Evolutionary conservation across 176 grass and related monocot genomes (phyloP).

Genomic region (Alopecurus myosuroides): DNA sequence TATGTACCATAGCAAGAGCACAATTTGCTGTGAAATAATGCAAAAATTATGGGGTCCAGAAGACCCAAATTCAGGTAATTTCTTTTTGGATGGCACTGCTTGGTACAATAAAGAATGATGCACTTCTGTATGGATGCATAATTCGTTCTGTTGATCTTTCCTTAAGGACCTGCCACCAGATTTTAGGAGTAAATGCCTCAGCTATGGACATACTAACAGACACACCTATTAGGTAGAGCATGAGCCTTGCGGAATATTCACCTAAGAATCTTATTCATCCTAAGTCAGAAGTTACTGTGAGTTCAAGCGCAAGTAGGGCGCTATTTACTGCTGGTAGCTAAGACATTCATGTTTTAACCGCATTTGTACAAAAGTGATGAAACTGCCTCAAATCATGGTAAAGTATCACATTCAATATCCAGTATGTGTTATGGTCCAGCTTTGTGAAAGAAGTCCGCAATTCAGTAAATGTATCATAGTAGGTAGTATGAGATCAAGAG

Average conservation of each 20-base stretch:
- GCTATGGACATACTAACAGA: not conserved
- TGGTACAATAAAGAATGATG: not conserved
- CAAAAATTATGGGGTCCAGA: not conserved
- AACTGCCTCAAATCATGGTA: not conserved
- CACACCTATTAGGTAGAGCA: not conserved
- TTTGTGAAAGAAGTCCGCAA: not conserved
- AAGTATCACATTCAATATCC: not conserved
- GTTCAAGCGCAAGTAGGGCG: not conserved
- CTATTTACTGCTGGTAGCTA: not conserved
- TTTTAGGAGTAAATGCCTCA: not conserved
- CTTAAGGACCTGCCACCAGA: not conserved
- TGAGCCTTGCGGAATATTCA: not conserved
- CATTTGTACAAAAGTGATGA: not conserved
- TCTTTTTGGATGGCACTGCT: not conserved
- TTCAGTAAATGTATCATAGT: not conserved
- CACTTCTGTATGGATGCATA: not conserved
- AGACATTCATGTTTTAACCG: not conserved
- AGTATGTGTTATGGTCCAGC: not conserved
- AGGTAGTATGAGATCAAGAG: not conserved
- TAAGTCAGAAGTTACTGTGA: not conserved
- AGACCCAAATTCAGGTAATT: not conserved
- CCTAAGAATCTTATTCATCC: not conserved
- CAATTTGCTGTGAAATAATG: not conserved
- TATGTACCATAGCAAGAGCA: not conserved
- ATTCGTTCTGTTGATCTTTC: not conserved